Percentiles rank a stretch among this genome's conserved stretches.
Conservation (phyloP, 306 rosid species). For the Vigna nakashimae region DNA sequence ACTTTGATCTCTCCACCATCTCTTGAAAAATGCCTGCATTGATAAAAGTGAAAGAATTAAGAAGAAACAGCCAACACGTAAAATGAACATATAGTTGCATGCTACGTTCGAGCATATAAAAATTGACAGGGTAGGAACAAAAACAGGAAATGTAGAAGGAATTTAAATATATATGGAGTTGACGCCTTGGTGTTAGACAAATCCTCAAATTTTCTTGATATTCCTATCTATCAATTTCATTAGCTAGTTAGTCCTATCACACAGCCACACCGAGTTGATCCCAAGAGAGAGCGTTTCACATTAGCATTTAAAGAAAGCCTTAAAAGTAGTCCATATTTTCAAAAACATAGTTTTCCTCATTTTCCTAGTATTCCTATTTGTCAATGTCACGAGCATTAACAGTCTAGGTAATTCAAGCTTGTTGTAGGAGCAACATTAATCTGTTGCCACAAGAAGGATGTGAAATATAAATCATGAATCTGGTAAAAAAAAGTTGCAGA, state of each 20-base stretch:
- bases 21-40: constrained; percentile 80
- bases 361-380: constrained; percentile 9
- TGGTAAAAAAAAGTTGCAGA: not conserved
- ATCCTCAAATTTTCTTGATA: not conserved
- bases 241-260: constrained; percentile 28
- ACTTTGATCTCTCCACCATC: constrained; percentile 92
- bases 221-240: constrained; percentile 4
- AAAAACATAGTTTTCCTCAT: not conserved
- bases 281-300: not conserved
- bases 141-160: constrained; percentile 13
- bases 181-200: not conserved
- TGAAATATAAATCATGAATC: constrained; percentile 18
- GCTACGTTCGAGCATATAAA: not conserved
- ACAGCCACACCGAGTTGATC: not conserved
- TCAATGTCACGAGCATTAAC: not conserved
- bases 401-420: not conserved
- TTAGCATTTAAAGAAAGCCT: constrained; percentile 17
- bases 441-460: not conserved
- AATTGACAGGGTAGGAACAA: constrained; percentile 22
- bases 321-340: constrained; percentile 8
- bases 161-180: not conserved
- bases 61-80: not conserved
- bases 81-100: constrained; percentile 22
- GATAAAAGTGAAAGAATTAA: constrained; percentile 31
- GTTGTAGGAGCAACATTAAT: not conserved